phyloP scores from a whole-genome alignment of 371 early-diverging fungal genomes.

The Catenaria anguillulae region DNA sequence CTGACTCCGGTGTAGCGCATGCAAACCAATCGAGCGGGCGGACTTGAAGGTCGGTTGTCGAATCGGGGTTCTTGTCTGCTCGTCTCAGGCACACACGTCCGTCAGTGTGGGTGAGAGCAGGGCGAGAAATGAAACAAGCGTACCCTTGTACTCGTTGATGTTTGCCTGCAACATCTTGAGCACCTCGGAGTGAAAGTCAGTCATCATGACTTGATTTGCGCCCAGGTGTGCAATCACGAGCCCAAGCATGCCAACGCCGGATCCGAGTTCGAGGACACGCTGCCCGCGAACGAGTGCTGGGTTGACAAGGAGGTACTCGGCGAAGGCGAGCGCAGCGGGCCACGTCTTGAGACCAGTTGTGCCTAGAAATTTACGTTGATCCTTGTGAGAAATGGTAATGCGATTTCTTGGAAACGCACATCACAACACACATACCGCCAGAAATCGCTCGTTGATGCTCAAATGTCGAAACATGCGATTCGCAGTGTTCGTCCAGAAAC shows the following conservation, averaged over 20 bases:
- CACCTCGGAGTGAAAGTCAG: neutral
- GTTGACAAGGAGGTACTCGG: neutral
- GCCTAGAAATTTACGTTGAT: neutral
- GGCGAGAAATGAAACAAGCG: neutral
- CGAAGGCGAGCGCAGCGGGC: neutral
- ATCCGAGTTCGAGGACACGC: neutral
- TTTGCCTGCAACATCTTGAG: neutral
- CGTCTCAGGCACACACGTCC: neutral
- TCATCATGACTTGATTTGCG: neutral
- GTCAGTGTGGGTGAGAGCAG: neutral
- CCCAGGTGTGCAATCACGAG: neutral
- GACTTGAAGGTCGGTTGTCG: neutral
- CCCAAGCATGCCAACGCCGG: neutral
- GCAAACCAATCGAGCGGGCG: neutral
- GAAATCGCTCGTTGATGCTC: too few species aligned
- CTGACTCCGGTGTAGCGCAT: neutral
- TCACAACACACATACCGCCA: too few species aligned
- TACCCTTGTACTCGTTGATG: neutral
- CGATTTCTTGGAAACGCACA: too few species aligned
- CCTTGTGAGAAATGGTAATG: neutral
- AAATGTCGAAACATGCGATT: too few species aligned
- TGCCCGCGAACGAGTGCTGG: neutral
- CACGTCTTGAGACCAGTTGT: neutral
- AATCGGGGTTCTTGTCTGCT: too few species aligned
- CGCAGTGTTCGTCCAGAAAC: neutral